Evolutionary conservation across 2,329 filamentous ascomycete genomes (phyloP).

Genomic region (Pseudonectria buxi): DNA sequence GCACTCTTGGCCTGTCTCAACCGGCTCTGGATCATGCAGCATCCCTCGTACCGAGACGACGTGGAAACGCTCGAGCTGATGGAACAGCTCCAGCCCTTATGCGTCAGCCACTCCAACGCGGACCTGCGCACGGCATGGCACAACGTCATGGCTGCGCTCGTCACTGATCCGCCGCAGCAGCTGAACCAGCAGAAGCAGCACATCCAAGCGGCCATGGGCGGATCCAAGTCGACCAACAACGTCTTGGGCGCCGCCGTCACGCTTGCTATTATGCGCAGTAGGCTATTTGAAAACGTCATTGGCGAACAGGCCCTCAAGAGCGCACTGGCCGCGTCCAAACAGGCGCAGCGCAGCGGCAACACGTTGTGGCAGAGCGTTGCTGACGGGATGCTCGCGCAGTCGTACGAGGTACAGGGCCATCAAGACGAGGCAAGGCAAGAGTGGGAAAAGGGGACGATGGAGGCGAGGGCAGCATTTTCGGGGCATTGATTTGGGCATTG

Average conservation of each 20-base stretch:
- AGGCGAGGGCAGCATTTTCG: constrained; percentile 37
- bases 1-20: constrained; percentile 62
- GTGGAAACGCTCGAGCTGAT: constrained; percentile 54
- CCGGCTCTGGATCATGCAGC: constrained; percentile 64
- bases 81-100: constrained; percentile 59
- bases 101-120: constrained; percentile 61
- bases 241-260: constrained; percentile 75
- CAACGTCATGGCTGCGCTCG: constrained; percentile 63
- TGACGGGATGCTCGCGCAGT: constrained; percentile 70
- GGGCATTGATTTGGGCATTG: constrained; percentile 21
- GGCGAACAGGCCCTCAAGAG: constrained; percentile 76
- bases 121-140: constrained; percentile 74
- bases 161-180: constrained; percentile 53
- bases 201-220: constrained; percentile 65
- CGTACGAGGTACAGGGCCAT: constrained; percentile 66
- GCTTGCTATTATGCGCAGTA: constrained; percentile 76
- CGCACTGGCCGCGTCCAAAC: constrained; percentile 59
- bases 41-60: constrained; percentile 50
- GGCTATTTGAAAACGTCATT: constrained; percentile 75
- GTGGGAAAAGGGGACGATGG: constrained; percentile 34
- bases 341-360: constrained; percentile 64
- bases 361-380: constrained; percentile 74
- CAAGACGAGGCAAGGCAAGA: constrained; percentile 34
- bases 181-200: constrained; percentile 74
- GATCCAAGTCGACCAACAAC: constrained; percentile 64